Evolutionary conservation across 2,329 filamentous ascomycete genomes (phyloP), one percentile per base, ranked within the genome.

Genomic region (Tolypocladium capitatum): DNA sequence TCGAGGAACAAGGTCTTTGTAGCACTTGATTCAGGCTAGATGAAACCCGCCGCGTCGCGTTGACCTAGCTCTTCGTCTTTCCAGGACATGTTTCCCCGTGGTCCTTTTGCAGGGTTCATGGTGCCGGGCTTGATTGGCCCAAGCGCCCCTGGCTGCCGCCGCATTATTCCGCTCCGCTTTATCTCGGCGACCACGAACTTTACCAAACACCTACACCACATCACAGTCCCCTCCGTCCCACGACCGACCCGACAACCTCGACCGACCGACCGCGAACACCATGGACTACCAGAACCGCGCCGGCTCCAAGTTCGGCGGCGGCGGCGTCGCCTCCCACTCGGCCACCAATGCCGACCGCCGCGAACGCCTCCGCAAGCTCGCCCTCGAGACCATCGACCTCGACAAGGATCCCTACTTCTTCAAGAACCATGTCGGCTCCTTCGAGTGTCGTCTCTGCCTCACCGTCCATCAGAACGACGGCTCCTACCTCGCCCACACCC

Each of bases 371-470:
- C 89, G 91, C 67, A 96, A 96, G 73, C 89, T 98, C 63, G 92
- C 92, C 49, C 86, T 98, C 62, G 92, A 98, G 71, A 94, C 89
- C 48, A 98, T 98, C 75, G 91, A 97, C 72, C 86, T 97, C 53
- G 92, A 97, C 71, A 97, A 96, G 71, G 92, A 98, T 71, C 92
- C 92, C 0, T 98, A 97, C 78, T 96, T 97, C 75, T 98, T 98
- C 83, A 94, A 94, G 68, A 98, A 98, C 74, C 91, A 98, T 68
- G 87, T 97, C 59, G 92, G 92, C 62, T 92, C 85, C 61, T 98
- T 96, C 69, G 92, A 98, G 69, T 98, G 92, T 67, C 86, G 92
- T 30, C 84, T 98, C 36, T 98, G 92, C 63, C 74, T 98, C 27
- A 98, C 92, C 0, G 91, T 97, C 5, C 92, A 98, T 75, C 92